phyloP scores from a whole-genome alignment of 1,284 basidiomycete genomes.

The Cryptococcus sp. region DNA sequence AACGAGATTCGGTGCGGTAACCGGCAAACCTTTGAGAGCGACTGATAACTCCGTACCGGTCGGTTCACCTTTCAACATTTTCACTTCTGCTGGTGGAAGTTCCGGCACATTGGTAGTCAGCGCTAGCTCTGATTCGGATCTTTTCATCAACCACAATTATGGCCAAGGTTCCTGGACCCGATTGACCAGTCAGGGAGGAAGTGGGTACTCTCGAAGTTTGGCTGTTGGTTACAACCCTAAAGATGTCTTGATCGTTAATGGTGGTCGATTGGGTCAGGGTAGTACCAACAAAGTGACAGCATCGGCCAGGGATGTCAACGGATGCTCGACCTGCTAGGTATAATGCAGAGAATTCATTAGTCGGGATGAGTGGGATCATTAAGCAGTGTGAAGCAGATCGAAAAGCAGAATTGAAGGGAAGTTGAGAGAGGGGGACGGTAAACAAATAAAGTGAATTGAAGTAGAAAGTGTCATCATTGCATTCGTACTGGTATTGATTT shows the following conservation, averaged over 20 bases:
- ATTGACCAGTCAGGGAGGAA: slow-evolving; percentile 7
- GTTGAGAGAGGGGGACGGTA: too few species aligned
- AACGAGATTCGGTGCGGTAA: slow-evolving; percentile 9
- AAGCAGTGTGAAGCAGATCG: too few species aligned
- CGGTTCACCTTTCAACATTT: slow-evolving; percentile 36
- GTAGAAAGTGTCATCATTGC: too few species aligned
- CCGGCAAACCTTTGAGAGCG: slow-evolving; percentile 11
- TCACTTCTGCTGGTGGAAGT: slow-evolving; percentile 34
- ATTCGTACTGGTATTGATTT: too few species aligned
- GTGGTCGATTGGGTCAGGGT: slow-evolving; percentile 7
- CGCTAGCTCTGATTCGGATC: slow-evolving; percentile 19
- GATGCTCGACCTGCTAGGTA: slow-evolving; percentile 1
- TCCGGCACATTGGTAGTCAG: slow-evolving; percentile 43
- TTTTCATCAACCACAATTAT: slow-evolving; percentile 17
- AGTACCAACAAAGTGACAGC: slow-evolving; percentile 13
- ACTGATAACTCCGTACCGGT: slow-evolving; percentile 32
- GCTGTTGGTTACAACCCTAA: slow-evolving; percentile 14
- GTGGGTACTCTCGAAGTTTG: slow-evolving; percentile 12
- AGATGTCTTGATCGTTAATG: slow-evolving; percentile 15
- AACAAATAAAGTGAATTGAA: too few species aligned
- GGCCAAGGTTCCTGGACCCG: slow-evolving; percentile 13
- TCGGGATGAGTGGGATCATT: too few species aligned
- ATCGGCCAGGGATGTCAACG: slow-evolving; percentile 6
- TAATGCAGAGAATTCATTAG: too few species aligned
- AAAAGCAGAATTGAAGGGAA: too few species aligned